These are phyloP conservation scores for Sophora flavescens DNA, from an alignment of 306 rosid species.

Conservation along the genomic window DNA sequence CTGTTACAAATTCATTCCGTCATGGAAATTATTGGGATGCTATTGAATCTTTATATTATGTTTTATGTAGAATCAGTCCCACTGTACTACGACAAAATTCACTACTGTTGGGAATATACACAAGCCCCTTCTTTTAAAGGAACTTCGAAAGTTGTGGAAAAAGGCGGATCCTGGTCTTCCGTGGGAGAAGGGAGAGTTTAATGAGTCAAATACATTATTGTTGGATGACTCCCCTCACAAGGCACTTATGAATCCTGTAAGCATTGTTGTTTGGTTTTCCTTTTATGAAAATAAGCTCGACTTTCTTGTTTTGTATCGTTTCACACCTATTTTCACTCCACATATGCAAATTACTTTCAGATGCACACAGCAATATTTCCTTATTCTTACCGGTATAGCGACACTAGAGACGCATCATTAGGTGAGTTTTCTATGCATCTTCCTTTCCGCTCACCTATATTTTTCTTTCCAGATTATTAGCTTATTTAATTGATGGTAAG, in stretches of 20 bases:
- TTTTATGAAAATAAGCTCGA: conserved; percentile 27
- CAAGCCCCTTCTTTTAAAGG: conserved; percentile 84
- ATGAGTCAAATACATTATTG: conserved; percentile 81
- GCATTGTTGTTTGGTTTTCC: conserved; percentile 43
- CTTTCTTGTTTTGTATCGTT: conserved; percentile 30
- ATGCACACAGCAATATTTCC: conserved; percentile 84
- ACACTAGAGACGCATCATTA: conserved; percentile 63
- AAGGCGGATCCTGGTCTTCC: conserved; percentile 69
- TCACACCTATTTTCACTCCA: conserved; percentile 22
- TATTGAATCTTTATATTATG: conserved; percentile 33
- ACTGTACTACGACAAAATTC: conserved; percentile 69
- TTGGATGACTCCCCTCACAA: conserved; percentile 94
- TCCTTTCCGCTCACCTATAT: neutral
- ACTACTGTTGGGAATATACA: conserved; percentile 60
- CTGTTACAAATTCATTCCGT: conserved; percentile 22
- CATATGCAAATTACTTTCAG: conserved; percentile 56
- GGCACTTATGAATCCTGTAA: conserved; percentile 88
- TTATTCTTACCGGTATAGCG: conserved; percentile 53
- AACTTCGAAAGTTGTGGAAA: conserved; percentile 84
- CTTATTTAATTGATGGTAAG: neutral
- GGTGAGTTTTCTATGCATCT: conserved; percentile 57
- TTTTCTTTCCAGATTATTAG: neutral
- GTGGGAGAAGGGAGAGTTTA: conserved; percentile 76
- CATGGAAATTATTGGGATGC: conserved; percentile 6
- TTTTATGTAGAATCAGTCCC: conserved; percentile 66